Conservation (phyloP, 2,329 filamentous ascomycete genomes). For the Penicillium olsonii region DNA sequence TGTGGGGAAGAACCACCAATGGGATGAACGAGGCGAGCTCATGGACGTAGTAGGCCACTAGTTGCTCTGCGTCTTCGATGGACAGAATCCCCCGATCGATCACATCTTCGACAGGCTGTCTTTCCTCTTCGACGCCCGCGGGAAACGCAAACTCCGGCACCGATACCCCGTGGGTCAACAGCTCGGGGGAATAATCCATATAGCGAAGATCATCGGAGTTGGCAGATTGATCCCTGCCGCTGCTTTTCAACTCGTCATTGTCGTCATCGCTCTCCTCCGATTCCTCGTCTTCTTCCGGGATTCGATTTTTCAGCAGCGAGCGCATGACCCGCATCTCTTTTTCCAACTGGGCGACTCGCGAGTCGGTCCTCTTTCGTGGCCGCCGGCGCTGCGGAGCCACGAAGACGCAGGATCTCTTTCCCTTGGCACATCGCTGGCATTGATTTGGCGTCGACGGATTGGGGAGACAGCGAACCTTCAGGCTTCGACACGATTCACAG, state of each 20-base stretch:
- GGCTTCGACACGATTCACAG: constrained; percentile 39
- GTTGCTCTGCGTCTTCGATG: constrained; percentile 32
- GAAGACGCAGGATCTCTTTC: constrained; percentile 36
- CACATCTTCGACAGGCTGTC: constrained; percentile 25
- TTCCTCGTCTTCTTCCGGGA: constrained; percentile 32
- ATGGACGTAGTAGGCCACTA: constrained; percentile 34
- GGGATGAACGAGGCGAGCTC: constrained; percentile 34
- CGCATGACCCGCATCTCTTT: constrained; percentile 42
- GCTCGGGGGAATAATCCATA: constrained; percentile 29
- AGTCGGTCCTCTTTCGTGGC: constrained; percentile 40
- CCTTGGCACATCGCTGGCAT: constrained; percentile 39
- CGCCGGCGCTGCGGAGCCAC: constrained; percentile 39
- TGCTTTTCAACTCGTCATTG: constrained; percentile 15
- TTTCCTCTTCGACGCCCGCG: constrained; percentile 19
- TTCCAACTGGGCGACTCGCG: constrained; percentile 39
- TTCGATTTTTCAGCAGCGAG: constrained; percentile 35
- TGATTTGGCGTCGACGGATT: constrained; percentile 33
- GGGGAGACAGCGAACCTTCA: constrained; percentile 41
- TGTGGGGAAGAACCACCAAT: constrained; percentile 30
- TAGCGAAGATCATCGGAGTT: constrained; percentile 22
- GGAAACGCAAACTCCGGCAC: constrained; percentile 24
- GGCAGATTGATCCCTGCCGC: constrained; percentile 23
- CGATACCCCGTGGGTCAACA: constrained; percentile 20
- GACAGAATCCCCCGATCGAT: constrained; percentile 36
- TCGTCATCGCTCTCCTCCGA: constrained; percentile 27